phyloP scores from a whole-genome alignment of 2,329 filamentous ascomycete species.

The Fusarium acutatum region DNA sequence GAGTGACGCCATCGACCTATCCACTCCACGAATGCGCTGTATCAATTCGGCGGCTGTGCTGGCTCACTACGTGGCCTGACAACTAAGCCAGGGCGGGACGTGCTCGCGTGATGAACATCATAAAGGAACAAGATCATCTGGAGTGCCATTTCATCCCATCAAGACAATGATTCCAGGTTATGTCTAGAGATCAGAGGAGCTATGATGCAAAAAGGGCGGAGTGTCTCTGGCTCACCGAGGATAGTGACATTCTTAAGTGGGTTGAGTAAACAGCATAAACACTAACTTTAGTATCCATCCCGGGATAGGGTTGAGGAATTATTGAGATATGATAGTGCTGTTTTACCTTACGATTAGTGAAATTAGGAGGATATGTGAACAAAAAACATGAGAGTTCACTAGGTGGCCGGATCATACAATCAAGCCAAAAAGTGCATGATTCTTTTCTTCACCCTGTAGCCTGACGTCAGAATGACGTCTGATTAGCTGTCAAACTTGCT shows the following conservation, averaged over 20 bases:
- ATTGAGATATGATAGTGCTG: background rate
- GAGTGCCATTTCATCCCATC: background rate
- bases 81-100: background rate
- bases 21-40: background rate
- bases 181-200: background rate
- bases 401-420: background rate
- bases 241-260: background rate
- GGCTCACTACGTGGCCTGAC: background rate
- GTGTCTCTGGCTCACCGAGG: background rate
- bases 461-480: background rate
- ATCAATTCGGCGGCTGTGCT: background rate
- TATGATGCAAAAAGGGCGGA: background rate
- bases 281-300: background rate
- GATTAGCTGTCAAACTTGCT: background rate
- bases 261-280: background rate
- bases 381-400: background rate
- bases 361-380: background rate
- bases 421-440: background rate
- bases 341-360: background rate
- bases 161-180: no score
- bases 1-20: background rate
- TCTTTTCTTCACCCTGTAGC: background rate
- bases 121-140: background rate
- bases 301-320: no score
- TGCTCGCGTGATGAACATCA: background rate